A percentile compares a stretch with the other conserved stretches of the same genome.
Conservation (phyloP, 2,329 filamentous ascomycete species). For the Cercospora janseana region DNA sequence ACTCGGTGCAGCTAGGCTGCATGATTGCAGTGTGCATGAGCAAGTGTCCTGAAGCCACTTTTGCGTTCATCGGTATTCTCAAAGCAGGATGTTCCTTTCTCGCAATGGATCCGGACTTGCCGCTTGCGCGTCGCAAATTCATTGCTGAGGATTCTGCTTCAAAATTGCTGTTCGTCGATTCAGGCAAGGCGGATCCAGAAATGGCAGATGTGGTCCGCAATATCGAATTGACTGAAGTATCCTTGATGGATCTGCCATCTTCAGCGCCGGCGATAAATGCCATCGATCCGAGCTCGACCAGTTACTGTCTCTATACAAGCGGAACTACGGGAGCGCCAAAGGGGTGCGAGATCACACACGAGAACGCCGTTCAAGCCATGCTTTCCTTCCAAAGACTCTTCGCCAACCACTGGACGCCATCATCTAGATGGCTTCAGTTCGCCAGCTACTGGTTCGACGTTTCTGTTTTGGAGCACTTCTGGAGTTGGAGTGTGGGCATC, state of each 20-base stretch:
- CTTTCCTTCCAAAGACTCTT: constrained; percentile 81
- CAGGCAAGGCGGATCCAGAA: constrained; percentile 15
- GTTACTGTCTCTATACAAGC: constrained; percentile 84
- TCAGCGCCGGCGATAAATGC: constrained; percentile 39
- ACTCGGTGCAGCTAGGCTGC: constrained; percentile 54
- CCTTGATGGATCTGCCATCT: constrained; percentile 24
- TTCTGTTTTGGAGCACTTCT: constrained; percentile 89
- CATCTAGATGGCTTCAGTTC: constrained; percentile 86
- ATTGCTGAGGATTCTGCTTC: constrained; percentile 73
- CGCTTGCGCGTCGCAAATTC: constrained; percentile 69
- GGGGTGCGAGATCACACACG: constrained; percentile 82
- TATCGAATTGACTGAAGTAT: constrained; percentile 22
- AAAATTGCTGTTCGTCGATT: constrained; percentile 46
- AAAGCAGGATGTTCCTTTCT: constrained; percentile 81
- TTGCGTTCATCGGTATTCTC: constrained; percentile 75
- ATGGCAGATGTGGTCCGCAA: constrained; percentile 14
- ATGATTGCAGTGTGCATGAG: constrained; percentile 78
- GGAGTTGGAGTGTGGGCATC: constrained; percentile 91
- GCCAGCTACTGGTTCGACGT: constrained; percentile 95
- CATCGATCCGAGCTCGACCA: constrained; percentile 56
- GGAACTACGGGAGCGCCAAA: constrained; percentile 85
- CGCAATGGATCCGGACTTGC: constrained; percentile 73
- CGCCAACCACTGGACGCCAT: constrained; percentile 65
- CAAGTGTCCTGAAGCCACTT: constrained; percentile 81
- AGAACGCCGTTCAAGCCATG: constrained; percentile 87